Evolutionary conservation across 2,329 filamentous ascomycete species (phyloP).

Genomic region (Fusarium compactum): DNA sequence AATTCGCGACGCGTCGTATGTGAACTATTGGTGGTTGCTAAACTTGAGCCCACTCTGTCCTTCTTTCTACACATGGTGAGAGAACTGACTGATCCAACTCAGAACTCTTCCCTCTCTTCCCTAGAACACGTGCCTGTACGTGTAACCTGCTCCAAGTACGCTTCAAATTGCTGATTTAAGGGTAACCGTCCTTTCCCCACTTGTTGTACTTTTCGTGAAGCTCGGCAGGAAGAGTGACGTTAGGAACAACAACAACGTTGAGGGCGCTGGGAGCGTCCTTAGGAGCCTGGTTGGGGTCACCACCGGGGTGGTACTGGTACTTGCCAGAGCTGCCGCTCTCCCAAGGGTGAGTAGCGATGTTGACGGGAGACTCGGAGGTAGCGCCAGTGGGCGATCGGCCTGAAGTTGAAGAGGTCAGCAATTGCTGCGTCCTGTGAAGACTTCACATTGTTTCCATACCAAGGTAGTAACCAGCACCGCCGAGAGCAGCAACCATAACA

Average conservation of each 20-base stretch:
- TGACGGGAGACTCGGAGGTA: conserved; percentile 83
- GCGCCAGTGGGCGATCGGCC: conserved; percentile 87
- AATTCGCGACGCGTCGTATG: conserved; percentile 39
- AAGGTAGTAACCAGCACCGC: conserved; percentile 90
- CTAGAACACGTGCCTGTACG: conserved; percentile 28
- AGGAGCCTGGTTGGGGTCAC: conserved; percentile 78
- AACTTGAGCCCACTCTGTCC: conserved; percentile 39
- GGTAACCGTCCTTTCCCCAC: conserved; percentile 97
- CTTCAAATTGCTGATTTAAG: conserved; percentile 54
- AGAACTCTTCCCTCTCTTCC: conserved; percentile 22
- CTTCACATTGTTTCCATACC: conserved; percentile 61
- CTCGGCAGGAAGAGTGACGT: conserved; percentile 91
- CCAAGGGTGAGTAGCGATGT: conserved; percentile 91
- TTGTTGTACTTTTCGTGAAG: conserved; percentile 99
- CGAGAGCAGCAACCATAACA: conserved; percentile 90
- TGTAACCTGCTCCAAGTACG: conserved; percentile 23
- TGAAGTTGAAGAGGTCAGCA: conserved; percentile 52
- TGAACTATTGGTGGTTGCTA: conserved; percentile 44
- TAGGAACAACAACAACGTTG: conserved; percentile 93
- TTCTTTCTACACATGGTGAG: conserved; percentile 42
- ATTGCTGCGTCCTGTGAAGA: conserved; percentile 11
- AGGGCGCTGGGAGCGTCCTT: conserved; percentile 94
- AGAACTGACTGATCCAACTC: conserved; percentile 23
- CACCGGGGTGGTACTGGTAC: conserved; percentile 86
- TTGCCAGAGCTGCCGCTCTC: conserved; percentile 76